Base-by-base conservation (phyloP, 306 rosid species). In the Neltuma alba region DNA sequence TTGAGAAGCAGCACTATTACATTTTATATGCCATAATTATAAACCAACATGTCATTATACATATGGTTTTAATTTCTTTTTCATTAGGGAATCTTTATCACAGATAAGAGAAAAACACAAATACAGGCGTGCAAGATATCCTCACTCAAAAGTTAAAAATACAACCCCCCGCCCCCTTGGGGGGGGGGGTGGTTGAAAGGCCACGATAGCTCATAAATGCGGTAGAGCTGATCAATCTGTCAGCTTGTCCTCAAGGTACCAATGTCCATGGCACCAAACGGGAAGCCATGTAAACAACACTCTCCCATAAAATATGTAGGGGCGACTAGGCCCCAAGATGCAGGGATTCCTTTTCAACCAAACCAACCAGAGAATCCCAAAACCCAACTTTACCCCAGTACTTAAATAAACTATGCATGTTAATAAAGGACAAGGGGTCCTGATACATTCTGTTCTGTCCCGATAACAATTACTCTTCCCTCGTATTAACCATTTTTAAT, bases 1-100 rank as follows among this genome's bases (percentile, higher is more conserved):
- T 52, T 89, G 36, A 87, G 89, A 81, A 60, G 68, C 9, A 70
- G 63, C 42, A 55, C 44, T 52, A 61, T 33, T 36, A 48, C 38
- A 76, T 31, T 23, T 72, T 57, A 69, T 65, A 70, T 38, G 21
- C 52, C 33, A 80, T 70, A 78, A 44, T 9, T 54, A 54, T n/a
- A 54, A 54, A 54, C 61, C 54, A 21, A 54, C 27, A 23, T 9
- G 61, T 54, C 2, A 54, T 54, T 2, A n/a, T n/a, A 44, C 33
- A 67, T 37, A 21, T 38, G 61, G 72, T 21, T 40, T 21, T 12
- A 25, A 7, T 38, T 10, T 40, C 9, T 4, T 38, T 67, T 40
- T 21, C 15, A 67, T 18, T 5, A 21, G 6, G 47, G n/a, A 5
- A 68, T 1, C 5, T 41, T 41, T 68, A 41, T 68, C 36, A 23